phyloP scores from a whole-genome alignment of 192 early-diverging fungal genomes.

The Linnemannia hyalina region DNA sequence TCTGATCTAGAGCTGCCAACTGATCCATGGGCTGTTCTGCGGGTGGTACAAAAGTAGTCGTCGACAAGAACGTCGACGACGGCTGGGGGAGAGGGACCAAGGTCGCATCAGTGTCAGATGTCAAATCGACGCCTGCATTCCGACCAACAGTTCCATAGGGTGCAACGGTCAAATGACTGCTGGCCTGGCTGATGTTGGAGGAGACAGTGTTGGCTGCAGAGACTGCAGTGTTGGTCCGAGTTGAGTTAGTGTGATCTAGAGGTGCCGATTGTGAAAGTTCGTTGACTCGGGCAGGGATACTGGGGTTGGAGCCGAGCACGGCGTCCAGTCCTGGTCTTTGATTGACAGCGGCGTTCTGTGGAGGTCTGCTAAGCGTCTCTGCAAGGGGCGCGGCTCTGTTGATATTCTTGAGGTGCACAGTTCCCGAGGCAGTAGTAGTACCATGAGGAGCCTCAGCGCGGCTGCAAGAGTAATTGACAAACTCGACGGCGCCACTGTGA shows the following conservation, averaged over 20 bases:
- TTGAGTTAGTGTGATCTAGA: slow-evolving; percentile 9
- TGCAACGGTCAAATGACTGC: slow-evolving; percentile 8
- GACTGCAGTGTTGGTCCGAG: slow-evolving; percentile 33
- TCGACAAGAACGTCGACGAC: slow-evolving; percentile 20
- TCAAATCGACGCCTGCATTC: slow-evolving; percentile 3
- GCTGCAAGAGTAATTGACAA: slow-evolving; percentile 38
- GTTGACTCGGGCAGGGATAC: not conserved
- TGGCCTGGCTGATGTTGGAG: slow-evolving; percentile 31
- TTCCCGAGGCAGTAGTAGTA: not conserved
- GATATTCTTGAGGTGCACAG: not conserved
- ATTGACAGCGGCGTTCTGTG: not conserved
- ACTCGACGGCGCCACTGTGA: slow-evolving; percentile 43
- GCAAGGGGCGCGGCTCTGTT: slow-evolving; percentile 7
- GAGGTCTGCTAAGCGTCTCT: not conserved
- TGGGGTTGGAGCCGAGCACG: not conserved
- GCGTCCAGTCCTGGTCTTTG: not conserved
- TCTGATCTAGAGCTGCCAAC: slow-evolving; percentile 18
- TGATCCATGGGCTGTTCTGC: slow-evolving; percentile 28
- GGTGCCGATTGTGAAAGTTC: slow-evolving; percentile 13
- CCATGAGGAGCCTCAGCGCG: slow-evolving; percentile 14
- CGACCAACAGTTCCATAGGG: slow-evolving; percentile 20
- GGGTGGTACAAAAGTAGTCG: slow-evolving; percentile 15
- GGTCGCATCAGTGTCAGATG: slow-evolving; percentile 20
- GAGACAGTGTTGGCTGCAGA: slow-evolving; percentile 34
- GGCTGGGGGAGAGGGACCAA: slow-evolving; percentile 38